Evolutionary conservation across 148 eudicot species (phyloP), one percentile per base, ranked within the genome.

Genomic region (Rhododendron simsii): DNA sequence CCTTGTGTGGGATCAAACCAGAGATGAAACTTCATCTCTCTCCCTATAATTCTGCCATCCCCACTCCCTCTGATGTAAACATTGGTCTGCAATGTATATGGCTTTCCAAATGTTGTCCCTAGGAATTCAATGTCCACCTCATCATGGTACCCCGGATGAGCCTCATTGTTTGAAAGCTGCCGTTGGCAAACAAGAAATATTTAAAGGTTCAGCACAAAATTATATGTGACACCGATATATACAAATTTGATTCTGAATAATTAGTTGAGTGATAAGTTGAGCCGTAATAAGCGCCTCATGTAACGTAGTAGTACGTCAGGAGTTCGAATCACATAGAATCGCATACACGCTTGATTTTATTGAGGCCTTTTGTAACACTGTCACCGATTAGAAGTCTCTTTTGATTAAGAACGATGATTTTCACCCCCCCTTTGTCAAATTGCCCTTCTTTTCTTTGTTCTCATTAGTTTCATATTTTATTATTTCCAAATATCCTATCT

Each of bases 111-210:
- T 5, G 95, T 96, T 85, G 99, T 95, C 41, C 99, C 99, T 2
- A 96, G 91, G 69, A 96, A 96, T 83, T 96, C 99, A 21, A 96
- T 96, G 86, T 96, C 99, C 82, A 96, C 96, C 87, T 96, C 99
- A 67, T 96, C 99, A 41, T 96, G 99, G 89, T 84, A 87, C 83
- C 99, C 99, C 21, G 99, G 99, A 85, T 93, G 96, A 30, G 89
- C 99, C 87, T 96, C 99, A 35, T 48, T 89, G 86, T 96, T 96
- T 3, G 99, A 96, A 1, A 96, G 95, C 99, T 96, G 92, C 89
- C 80, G 69, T 84, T 55, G 28, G 2, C 28, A 21, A 48, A 30
- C 7, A 47, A 0, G 51, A 50, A 84, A 37, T 39, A 33, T 53
- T 3, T 5, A 41, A 45, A 15, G 4, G 2, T 44, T 59, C 23